These are phyloP conservation scores for Cercospora brassicicola DNA, from an alignment of 2,329 filamentous ascomycete genomes.

Conservation along the genomic window DNA sequence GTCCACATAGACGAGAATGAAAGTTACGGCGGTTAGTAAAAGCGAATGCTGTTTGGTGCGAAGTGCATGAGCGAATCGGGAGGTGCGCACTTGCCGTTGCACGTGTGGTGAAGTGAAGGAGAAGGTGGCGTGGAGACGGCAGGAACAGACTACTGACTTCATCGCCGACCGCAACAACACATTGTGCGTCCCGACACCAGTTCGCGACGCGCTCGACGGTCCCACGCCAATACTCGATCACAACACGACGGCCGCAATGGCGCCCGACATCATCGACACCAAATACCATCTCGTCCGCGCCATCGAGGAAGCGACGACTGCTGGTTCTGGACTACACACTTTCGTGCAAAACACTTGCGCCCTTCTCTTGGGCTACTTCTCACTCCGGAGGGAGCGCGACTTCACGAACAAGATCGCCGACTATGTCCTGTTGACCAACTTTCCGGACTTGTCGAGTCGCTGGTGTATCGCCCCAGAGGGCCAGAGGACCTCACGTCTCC, in stretches of 20 bases:
- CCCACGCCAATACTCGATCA: neutral
- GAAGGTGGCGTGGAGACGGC: neutral
- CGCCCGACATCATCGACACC: neutral
- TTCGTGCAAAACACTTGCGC: neutral
- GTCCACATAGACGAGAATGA: constrained; percentile 9
- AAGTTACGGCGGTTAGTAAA: constrained; percentile 6
- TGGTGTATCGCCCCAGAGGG: neutral
- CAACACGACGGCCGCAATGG: neutral
- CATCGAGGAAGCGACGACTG: neutral
- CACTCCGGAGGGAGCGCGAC: neutral
- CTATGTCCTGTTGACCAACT: neutral
- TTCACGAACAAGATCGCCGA: neutral
- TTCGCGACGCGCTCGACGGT: neutral
- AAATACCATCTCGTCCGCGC: neutral
- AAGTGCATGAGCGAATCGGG: neutral
- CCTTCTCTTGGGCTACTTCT: neutral
- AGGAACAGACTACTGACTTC: neutral
- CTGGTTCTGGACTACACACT: neutral
- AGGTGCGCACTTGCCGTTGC: neutral
- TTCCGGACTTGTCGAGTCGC: neutral
- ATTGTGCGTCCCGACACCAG: neutral
- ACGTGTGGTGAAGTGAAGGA: neutral
- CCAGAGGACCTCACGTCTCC: neutral
- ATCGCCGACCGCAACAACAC: neutral
- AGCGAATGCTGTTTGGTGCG: neutral